Evolutionary conservation across 2,329 filamentous ascomycete species (phyloP), one percentile per base, ranked within the genome.

Genomic region (Tolypocladium tundrense): DNA sequence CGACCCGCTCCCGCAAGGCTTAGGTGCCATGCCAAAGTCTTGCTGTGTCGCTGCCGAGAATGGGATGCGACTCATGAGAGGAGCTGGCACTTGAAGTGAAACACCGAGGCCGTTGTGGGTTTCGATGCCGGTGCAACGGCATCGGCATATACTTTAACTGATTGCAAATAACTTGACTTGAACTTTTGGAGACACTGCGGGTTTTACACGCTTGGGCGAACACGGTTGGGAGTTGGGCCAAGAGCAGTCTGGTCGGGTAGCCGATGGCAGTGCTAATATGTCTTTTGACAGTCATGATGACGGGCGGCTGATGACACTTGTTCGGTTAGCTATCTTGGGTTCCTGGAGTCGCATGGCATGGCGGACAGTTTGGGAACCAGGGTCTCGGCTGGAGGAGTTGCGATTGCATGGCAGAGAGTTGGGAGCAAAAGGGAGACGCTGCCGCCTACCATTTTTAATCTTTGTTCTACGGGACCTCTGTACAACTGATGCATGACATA

Each of bases 1-100:
- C 80, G 59, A 85, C 86, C 54, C 80, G 87, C 65, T 88, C 85
- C 64, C 84, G 87, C 69, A 90, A 89, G 80, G 87, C 87, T 57
- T 75, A 72, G 67, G 48, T 21, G 48, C 48, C 31, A 21, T 33
- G 31, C 33, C 4, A 31, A 37, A n/a, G 11, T 14, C 48, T 8
- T 9, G 19, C 7, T 52, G 31, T 11, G 19, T 14, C 8, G 31
- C 31, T 19, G 7, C 9, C 27, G 48, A 21, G 31, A 33, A 3
- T 31, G 27, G 19, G 16, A 2, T 7, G 16, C 31, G 48, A 37
- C 48, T 37, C 19, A 19, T 8, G 10, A 35, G 31, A 35, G 9
- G 19, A 35, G 48, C 48, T 14, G 48, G 31, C 48, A 21, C 48
- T 14, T 7, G 5, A 10, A n/a, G 48, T 9, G 31, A 21, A n/a